Evolutionary conservation across 768 basidiomycete genomes (phyloP).

Genomic region (Dentipellis fragilis): DNA sequence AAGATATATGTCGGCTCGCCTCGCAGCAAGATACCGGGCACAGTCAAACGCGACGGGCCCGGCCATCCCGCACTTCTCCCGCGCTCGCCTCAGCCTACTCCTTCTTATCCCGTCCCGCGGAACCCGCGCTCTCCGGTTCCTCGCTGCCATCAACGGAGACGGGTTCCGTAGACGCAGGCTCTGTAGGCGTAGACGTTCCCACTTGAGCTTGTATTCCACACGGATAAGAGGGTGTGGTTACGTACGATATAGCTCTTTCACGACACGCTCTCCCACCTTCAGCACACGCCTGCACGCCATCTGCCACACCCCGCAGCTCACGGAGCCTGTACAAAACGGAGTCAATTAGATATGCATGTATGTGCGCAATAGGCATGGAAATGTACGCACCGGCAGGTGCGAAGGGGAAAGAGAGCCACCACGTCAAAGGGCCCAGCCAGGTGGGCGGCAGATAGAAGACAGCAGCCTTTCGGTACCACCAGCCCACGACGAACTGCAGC

Average conservation of each 20-base stretch:
- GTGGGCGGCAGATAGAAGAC: conserved; percentile 89
- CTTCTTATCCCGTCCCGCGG: neutral
- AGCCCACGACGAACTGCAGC: conserved; percentile 72
- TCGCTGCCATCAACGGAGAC: neutral
- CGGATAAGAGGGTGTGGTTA: neutral
- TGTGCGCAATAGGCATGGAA: neutral
- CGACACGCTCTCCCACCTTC: conserved; percentile 50
- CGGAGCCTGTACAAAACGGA: conserved; percentile 48
- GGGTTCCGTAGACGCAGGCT: neutral
- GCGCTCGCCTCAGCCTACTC: too few species aligned
- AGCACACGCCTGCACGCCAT: conserved; percentile 89
- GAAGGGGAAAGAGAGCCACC: conserved; percentile 86
- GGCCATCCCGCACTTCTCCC: too few species aligned
- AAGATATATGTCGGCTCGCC: too few species aligned
- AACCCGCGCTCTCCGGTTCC: neutral
- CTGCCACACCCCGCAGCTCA: conserved; percentile 92
- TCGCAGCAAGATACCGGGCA: too few species aligned
- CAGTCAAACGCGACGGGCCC: too few species aligned
- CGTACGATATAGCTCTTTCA: conserved; percentile 10
- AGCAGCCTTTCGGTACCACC: conserved; percentile 85
- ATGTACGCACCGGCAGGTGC: conserved; percentile 65
- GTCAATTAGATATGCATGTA: neutral
- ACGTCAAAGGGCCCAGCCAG: conserved; percentile 84
- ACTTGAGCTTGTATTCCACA: too few species aligned
- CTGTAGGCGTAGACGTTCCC: neutral